Base-by-base conservation (phyloP, 768 basidiomycete species). In the Termitomyces eurrhizus region DNA sequence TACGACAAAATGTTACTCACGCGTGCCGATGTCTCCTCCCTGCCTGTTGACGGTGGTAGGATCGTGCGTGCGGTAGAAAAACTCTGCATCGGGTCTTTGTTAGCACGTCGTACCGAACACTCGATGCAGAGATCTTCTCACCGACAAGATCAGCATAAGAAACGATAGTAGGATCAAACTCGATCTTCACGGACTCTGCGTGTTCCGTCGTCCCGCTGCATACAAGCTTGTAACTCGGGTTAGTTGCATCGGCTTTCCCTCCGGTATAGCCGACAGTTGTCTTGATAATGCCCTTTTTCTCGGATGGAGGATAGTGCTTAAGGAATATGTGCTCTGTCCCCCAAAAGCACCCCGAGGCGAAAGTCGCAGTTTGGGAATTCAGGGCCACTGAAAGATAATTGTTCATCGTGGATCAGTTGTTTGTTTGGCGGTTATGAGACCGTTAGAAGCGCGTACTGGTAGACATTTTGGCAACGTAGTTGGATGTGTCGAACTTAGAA, bases 31-130 rank as follows among this genome's bases (percentile, higher is more conserved):
- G 67, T 96, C 93, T 1, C 67, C 78, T 33, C 94, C 94, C 70
- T 96, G 94, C 14, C 80, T 75, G 72, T 96, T 87, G 58, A 80
- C 68, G 0, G 92, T 91, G 45, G 94, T 96, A 3, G 95, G 93
- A 65, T 97, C 95, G 67, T 98, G 95, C 0, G 92, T 93, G 50
- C 96, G 83, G 73, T 94, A 96, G 75, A 96, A 96, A 78, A 95
- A 95, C 73, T 96, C 93, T 16, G 11, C 12, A 41, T 41, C 3
- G 42, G 29, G 13, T 24, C 18, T 37, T 29, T 24, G 29, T 62
- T 57, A 56, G 44, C 26, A 24, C 14, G 2, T 26, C 36, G 29
- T 18, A 32, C 32, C 29, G 11, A 53, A 33, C 36, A 32, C 13
- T 32, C 4, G 24, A 33, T 46, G 36, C 11, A 57, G 5, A 58